phyloP scores from a whole-genome alignment of 495 filamentous ascomycete species.

The Beverwykella pulmonaria region DNA sequence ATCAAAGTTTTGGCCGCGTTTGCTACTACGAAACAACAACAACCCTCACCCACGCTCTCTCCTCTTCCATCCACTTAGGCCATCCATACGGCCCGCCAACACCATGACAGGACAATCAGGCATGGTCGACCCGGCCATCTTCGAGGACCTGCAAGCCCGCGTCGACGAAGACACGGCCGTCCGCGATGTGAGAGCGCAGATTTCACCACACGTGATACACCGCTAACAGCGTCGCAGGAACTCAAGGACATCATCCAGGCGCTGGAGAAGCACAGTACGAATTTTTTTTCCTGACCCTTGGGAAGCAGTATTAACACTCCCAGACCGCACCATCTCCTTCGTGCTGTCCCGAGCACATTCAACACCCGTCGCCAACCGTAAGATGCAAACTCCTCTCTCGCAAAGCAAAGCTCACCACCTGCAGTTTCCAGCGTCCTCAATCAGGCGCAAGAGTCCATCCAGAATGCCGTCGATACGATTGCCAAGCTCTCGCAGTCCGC shows the following conservation, averaged over 20 bases:
- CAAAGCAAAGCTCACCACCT: constrained; percentile 1
- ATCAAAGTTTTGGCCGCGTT: background rate
- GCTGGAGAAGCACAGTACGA: constrained; percentile 70
- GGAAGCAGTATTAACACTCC: constrained; percentile 18
- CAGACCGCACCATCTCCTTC: constrained; percentile 70
- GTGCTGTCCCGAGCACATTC: constrained; percentile 88
- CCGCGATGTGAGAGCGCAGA: constrained; percentile 65
- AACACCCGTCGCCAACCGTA: constrained; percentile 75
- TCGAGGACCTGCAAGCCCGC: constrained; percentile 82
- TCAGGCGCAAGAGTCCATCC: constrained; percentile 59
- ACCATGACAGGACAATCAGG: constrained; percentile 32
- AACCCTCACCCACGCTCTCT: background rate
- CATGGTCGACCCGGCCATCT: constrained; percentile 79
- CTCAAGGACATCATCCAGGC: constrained; percentile 77
- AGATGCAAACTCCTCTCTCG: constrained; percentile 40
- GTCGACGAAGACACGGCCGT: constrained; percentile 84
- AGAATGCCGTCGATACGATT: constrained; percentile 59
- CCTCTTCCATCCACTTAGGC: background rate
- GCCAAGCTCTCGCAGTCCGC: constrained; percentile 67
- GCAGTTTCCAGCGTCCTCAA: constrained; percentile 53
- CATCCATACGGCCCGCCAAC: background rate
- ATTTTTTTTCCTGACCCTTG: background rate
- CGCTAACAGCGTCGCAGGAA: constrained; percentile 52
- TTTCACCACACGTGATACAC: constrained; percentile 17
- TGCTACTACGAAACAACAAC: background rate